Conservation (phyloP, 805 yeast genomes). For the Yueomyces sp. region DNA sequence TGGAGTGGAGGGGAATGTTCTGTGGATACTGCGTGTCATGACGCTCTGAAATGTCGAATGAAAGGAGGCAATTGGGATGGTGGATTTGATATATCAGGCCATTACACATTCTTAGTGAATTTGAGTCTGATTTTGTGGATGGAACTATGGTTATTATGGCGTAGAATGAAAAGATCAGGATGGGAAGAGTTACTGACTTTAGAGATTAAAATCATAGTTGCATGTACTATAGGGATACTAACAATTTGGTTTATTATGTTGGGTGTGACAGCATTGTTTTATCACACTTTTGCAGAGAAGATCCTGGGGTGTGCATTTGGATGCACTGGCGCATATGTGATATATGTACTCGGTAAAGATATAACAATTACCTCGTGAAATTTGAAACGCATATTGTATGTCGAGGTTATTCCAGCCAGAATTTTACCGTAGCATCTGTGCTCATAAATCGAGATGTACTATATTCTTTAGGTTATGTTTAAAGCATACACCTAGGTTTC, state of each 20-base stretch:
- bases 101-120: conserved; percentile 32
- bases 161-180: conserved; percentile 4
- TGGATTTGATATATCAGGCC: conserved; percentile 44
- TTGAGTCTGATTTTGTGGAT: conserved; percentile 30
- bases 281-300: conserved; percentile 71
- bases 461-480: no score
- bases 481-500: no score
- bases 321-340: conserved; percentile 33
- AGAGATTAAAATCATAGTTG: conserved; percentile 3
- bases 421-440: no score
- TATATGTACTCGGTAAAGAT: conserved; percentile 23
- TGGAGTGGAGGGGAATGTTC: conserved; percentile 25
- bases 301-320: conserved; percentile 57
- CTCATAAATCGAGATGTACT: no score
- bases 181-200: conserved; percentile 1
- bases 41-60: conserved; percentile 23
- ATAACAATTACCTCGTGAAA: no score
- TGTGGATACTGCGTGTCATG: conserved; percentile 9
- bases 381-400: no score
- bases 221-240: conserved; percentile 6
- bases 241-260: conserved; percentile 44
- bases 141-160: conserved; percentile 16
- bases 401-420: no score
- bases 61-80: conserved; percentile 30
- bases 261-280: conserved; percentile 65